Percentiles rank a stretch among this genome's conserved stretches.
phyloP scores from a whole-genome alignment of 2,329 filamentous ascomycete genomes.

The Xylariaceae sp. region DNA sequence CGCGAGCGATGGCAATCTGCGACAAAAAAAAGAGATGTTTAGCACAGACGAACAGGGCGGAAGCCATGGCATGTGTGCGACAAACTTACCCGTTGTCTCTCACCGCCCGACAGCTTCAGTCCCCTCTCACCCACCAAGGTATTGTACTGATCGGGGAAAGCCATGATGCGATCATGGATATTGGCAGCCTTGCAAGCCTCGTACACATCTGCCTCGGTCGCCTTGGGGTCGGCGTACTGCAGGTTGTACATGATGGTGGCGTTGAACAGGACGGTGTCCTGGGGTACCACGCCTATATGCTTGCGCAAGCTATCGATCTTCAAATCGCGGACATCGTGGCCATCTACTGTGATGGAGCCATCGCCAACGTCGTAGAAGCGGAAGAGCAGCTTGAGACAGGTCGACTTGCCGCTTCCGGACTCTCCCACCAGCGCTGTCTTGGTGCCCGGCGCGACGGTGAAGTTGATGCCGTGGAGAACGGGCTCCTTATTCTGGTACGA shows the following conservation, averaged over 20 bases:
- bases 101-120: slow-evolving; percentile 48
- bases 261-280: slow-evolving; percentile 51
- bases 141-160: slow-evolving; percentile 42
- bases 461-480: slow-evolving; percentile 37
- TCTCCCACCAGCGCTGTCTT: slow-evolving; percentile 43
- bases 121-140: slow-evolving; percentile 26
- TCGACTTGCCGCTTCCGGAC: slow-evolving; percentile 50
- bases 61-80: background rate
- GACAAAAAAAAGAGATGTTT: background rate
- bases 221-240: slow-evolving; percentile 49
- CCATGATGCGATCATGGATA: slow-evolving; percentile 53
- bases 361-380: slow-evolving; percentile 53
- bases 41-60: background rate
- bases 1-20: slow-evolving; percentile 55
- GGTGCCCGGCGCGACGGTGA: slow-evolving; percentile 38
- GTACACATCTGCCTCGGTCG: slow-evolving; percentile 50
- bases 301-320: slow-evolving; percentile 40
- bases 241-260: slow-evolving; percentile 56
- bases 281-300: slow-evolving; percentile 52
- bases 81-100: slow-evolving; percentile 47
- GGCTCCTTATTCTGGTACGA: slow-evolving; percentile 37
- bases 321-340: slow-evolving; percentile 48
- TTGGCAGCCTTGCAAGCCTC: slow-evolving; percentile 50
- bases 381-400: slow-evolving; percentile 52
- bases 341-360: slow-evolving; percentile 51